Evolutionary conservation across 805 yeast genomes (phyloP), one percentile per base, ranked within the genome.

Genomic region (Saccharomycopsis olivae): DNA sequence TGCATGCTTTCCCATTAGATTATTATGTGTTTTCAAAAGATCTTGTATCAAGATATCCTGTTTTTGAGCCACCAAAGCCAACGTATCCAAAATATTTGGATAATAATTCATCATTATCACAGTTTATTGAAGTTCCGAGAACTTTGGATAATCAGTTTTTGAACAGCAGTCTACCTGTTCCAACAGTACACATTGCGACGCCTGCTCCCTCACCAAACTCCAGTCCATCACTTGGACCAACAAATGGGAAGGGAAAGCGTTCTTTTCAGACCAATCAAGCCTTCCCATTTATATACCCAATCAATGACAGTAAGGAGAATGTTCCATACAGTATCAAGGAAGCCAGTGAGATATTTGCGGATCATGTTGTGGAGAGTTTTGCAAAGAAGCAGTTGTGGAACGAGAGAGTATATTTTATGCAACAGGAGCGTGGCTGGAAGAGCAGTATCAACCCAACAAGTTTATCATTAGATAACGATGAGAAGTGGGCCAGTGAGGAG

Each of bases 141-240:
- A 71, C 83, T 1, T 56, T 64, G 43, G 65, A 65, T 49, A 47
- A 64, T 3, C 71, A 68, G 41, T 57, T 66, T 4, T 50, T 65
- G 3, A 62, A 65, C 35, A 59, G 65, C 10, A 62, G 65, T 28
- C 55, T 72, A 17, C 79, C 78, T 1, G 60, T 69, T 0, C 77
- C 74, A 30, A 59, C 71, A 0, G 62, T 78, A 4, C 88, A 82
- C 54, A 69, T 86, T 9, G 88, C 95, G 0, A 85, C 95, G 0
- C 95, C 95, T 0, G 82, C 81, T 1, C 92, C 95, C 3, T 83
- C 94, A 0, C 95, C 95, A 1, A 78, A 82, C 0, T 53, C 68
- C 14, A 65, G 74, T 2, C 81, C 83, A 3, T 38, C 59, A 14
- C 32, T 53, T 24, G 56, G 58, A 20, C 44, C 48, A 24, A 29